phyloP scores from a whole-genome alignment of 23 red algal species.

The Chondrus crispus region DNA sequence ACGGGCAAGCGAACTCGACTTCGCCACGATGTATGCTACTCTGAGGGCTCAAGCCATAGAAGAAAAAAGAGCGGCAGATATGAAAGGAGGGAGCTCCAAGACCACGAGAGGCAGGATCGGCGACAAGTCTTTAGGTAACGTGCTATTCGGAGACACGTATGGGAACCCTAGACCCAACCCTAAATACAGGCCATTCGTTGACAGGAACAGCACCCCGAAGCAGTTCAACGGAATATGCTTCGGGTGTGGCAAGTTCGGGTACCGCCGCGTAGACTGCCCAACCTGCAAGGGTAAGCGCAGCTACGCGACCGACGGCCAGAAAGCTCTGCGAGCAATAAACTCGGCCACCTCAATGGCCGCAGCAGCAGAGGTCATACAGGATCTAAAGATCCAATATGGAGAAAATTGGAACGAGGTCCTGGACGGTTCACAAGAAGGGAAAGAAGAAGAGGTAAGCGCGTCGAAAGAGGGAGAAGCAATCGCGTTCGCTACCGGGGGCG shows the following conservation, averaged over 20 bases:
- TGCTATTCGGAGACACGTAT: background rate
- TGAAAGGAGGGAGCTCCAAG: background rate
- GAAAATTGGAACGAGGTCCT: background rate
- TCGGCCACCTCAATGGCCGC: background rate
- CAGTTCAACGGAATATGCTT: background rate
- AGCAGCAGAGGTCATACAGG: background rate
- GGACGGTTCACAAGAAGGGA: too few species aligned
- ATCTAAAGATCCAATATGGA: background rate
- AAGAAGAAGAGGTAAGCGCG: too few species aligned
- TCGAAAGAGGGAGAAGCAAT: too few species aligned
- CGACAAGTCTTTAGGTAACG: background rate
- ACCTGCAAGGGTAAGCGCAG: background rate
- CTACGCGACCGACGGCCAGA: background rate
- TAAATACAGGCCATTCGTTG: background rate
- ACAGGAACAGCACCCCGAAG: background rate
- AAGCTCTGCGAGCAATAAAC: background rate
- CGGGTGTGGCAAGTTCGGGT: background rate
- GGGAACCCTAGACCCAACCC: background rate
- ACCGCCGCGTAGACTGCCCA: background rate
- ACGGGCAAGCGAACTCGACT: background rate
- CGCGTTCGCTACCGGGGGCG: too few species aligned
- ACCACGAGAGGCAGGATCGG: background rate
- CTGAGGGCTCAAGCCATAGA: background rate
- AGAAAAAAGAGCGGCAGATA: background rate
- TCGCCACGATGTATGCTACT: background rate